Base-by-base conservation (phyloP, 1,139 yeast species). In the Diutina scorzettiae region DNA sequence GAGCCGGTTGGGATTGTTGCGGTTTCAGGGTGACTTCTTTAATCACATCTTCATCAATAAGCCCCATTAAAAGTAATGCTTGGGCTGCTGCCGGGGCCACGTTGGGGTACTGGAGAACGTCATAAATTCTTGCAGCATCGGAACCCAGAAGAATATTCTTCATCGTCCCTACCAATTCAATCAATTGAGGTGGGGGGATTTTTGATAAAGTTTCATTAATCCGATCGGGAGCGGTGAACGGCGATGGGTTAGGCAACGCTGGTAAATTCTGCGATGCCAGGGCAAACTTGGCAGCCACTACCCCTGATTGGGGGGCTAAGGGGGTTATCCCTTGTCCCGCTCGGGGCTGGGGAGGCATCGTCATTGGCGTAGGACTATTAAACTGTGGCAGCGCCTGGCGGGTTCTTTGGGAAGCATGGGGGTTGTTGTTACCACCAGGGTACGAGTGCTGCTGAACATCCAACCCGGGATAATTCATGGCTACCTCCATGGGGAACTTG, bases 61-160 rank as follows among this genome's bases (percentile, higher is more conserved):
- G 67, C 0, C 91, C 93, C 89, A 81, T 81, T 41, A 80, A 64
- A n/a, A 81, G 57, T 47, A 82, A 63, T 2, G 86, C 83, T 55
- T 82, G 91, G 0, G 87, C 76, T 0, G 83, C 77, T 2, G 83
- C 69, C 2, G 76, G 62, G 4, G 86, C 80, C 40, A 81, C 61
- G 42, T 75, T 69, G 3, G 81, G 78, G 29, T 76, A 64, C 45
- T 66, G 73, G 46, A 78, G 65, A 37, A 76, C 66, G 37, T 75
- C 78, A 12, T 59, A 58, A 4, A 73, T 74, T 46, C 75, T 66
- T 12, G 67, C 64, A 2, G 74, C 65, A 37, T 71, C 69, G 16
- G 78, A 73, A 25, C 78, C 70, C 18, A 65, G 58, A 33, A 71
- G 51, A 12, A 71, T 67, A 36, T 66, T 67, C 55, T 81, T 81